Evolutionary conservation across 2,329 filamentous ascomycete genomes (phyloP), one percentile per base, ranked within the genome.

Genomic region (Fusarium xylarioides): DNA sequence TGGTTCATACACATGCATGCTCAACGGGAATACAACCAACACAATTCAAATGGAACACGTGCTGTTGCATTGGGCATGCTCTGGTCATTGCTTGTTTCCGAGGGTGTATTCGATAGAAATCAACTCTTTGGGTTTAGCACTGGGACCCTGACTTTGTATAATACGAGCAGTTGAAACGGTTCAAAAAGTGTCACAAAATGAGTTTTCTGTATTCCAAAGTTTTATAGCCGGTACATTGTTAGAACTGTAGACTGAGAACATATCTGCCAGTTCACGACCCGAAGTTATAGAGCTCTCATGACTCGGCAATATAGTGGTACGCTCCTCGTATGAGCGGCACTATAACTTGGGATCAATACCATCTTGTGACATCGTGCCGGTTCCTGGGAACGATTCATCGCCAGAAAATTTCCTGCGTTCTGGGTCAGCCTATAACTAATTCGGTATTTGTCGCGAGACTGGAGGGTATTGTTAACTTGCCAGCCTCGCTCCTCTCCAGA

Each of bases 401-500:
- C 88, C 88, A 4, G 86, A 85, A 73, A 91, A 90, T 42, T 68
- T 80, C 82, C 82, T 83, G 61, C 62, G 61, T 42, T 23, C 55
- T 43, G 50, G 46, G 68, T 79, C 55, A 80, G 73, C 59, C n/a
- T 54, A 32, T 28, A 32, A 40, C 34, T n/a, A 34, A 64, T 38
- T 46, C 63, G 66, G 70, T 68, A 61, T 62, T 55, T 28, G 34
- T 52, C n/a, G 35, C 28, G 34, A 58, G 62, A 76, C 44, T 66
- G 53, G 46, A 57, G 30, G 46, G 43, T 32, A 60, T 69, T 44
- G 44, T 38, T 43, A 61, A 85, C 88, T 81, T 78, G 96, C 95
- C 95, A 98, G 79, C 95, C 95, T 84, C 95, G 88, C 82, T 98
- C 95, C 77, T 93, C 92, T 12, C 95, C 95, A 61, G 88, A 88